Evolutionary conservation across 1,284 basidiomycete species (phyloP), one percentile per base, ranked within the genome.

Genomic region (Gymnopus androsaceus): DNA sequence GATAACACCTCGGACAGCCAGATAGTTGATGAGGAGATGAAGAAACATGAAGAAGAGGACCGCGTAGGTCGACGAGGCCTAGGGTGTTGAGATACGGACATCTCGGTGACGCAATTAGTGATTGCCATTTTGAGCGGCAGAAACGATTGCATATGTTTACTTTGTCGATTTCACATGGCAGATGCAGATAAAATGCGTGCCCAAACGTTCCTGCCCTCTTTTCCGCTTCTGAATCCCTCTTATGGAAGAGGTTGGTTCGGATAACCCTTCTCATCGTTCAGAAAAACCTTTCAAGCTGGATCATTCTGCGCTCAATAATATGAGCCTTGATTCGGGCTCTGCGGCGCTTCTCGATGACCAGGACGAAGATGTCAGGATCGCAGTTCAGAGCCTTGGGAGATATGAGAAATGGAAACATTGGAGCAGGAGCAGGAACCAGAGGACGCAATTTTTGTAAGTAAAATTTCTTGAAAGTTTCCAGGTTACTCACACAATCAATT

Each of bases 351-450:
- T 60, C 28, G 59, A 60, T 33, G 59, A 60, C 31, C 59, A 60
- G 45, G 59, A 61, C 33, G 81, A 82, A 67, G 76, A 75, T 64
- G 85, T 86, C 5, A 78, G 82, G 53, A 88, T 88, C 66, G 87
- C 86, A 17, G 82, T 86, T n/a, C 17, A 74, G 78, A 51, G 87
- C 85, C 9, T 76, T 90, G 30, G 86, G 80, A 27, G 84, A 85
- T 65, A 88, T 90, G 87, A 75, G 85, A 56, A 83, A 78, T 59
- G 72, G 78, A 45, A 62, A 55, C 44, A 31, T 58, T 49, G 42
- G 61, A 59, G 61, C 42, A 23, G 27, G 21, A 19, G 42, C 19
- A 14, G 30, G 27, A 48, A 48, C 31, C 27, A 7, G 25, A 37
- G 38, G 36, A 7, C 14, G 36, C 14, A 36, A 37, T 6, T 14